Evolutionary conservation across 176 grass and related monocot species (phyloP), one percentile per base, ranked within the genome.

Genomic region (Ampelocalamus luodianensis): DNA sequence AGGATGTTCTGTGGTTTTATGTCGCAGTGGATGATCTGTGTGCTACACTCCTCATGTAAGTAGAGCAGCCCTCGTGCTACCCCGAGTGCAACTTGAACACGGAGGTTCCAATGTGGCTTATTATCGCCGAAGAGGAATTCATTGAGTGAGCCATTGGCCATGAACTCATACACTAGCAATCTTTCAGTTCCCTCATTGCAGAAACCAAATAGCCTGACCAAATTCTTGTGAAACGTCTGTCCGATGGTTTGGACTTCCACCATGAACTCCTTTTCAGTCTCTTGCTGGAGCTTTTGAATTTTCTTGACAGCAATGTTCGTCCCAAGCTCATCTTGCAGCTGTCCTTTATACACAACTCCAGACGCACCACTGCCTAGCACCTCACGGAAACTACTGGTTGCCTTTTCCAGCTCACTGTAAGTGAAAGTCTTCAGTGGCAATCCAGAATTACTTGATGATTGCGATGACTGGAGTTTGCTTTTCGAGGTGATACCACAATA

Each of bases 1-100:
- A 89, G 82, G 70, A 89, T 85, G 49, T 89, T 85, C 61, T 89
- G 76, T 9, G 87, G 76, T 56, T 89, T 89, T 79, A 89, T 89
- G 29, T 89, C 87, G 8, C 87, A 89, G 34, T 89, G 87, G 59
- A 89, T 85, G 24, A 89, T 89, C 76, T 85, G 82, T 10, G 39
- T 59, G 69, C 61, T 80, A 10, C 87, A 89, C 65, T 89, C 87
- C 51, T 89, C 82, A 46, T 89, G 87, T 56, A 85, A 74, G 82
- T 89, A 85, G 23, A 85, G 76, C 15, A 89, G 69, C 5, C 87
- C 87, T 72, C 87, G 16, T 60, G 87, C 82, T 5, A 89, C 87
- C 13, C 82, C 87, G 3, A 85, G 79, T 29, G 79, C 79, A 0
- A 82, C 51, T 22, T 82, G 66, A 17, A 82, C 67, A 44, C 67